Evolutionary conservation across 805 yeast genomes (phyloP).

Genomic region (Pichia kluyveri): DNA sequence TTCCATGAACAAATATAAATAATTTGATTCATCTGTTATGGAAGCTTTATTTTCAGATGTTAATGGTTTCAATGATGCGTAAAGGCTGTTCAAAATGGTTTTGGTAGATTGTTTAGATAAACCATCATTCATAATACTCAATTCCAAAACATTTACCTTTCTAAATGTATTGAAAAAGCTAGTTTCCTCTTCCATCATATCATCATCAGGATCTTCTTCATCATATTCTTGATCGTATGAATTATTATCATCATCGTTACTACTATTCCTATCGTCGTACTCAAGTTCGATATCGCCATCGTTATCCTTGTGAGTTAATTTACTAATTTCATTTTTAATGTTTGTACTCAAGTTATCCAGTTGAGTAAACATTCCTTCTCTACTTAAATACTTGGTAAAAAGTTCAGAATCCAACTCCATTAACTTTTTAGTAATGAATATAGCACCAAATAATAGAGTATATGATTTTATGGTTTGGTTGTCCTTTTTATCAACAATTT

Average conservation of each 20-base stretch:
- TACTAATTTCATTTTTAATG: background rate
- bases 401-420: conserved; percentile 33
- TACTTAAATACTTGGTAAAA: conserved; percentile 43
- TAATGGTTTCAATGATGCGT: no score
- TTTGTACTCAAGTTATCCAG: conserved; percentile 23
- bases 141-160: no score
- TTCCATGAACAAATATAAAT: no score
- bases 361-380: conserved; percentile 66
- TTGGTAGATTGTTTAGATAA: conserved; percentile 6
- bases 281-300: conserved; percentile 7
- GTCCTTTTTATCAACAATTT: conserved; percentile 12
- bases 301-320: background rate
- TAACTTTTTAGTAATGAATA: conserved; percentile 38
- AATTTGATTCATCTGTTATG: no score
- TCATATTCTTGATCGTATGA: conserved; percentile 14
- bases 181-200: background rate
- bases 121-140: conserved; percentile 9
- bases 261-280: conserved; percentile 10
- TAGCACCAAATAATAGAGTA: conserved; percentile 40
- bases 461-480: conserved; percentile 22
- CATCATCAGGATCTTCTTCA: conserved; percentile 12
- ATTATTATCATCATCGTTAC: conserved; percentile 14
- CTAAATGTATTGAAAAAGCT: background rate
- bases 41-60: no score
- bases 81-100: background rate